Base-by-base conservation (phyloP, 495 filamentous ascomycete species). In the Cryomyces minteri region DNA sequence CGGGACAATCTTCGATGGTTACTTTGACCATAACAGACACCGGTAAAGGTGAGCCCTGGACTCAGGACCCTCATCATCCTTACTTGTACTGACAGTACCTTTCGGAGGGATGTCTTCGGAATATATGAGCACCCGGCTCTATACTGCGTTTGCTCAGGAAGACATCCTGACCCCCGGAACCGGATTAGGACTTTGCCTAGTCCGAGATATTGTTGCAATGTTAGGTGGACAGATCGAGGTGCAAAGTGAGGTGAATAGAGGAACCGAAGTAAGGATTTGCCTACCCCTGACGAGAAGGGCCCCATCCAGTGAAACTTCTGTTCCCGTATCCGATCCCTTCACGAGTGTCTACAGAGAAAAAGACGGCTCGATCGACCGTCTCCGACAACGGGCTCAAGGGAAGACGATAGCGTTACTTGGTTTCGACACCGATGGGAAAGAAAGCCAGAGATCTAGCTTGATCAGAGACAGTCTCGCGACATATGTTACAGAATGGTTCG, bases 111-210 rank as follows among this genome's bases (percentile, higher is more conserved):
- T 63, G 44, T 47, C 41, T 4, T 40, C 48, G 30, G 40, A 56
- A 4, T 63, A 57, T 38, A 42, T 58, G 29, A 30, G 41, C 10
- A 50, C 53, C 32, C 33, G 44, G 7, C 41, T 59, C 3, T 63
- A 57, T 46, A 38, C 43, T 18, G 46, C 60, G 0, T 63, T 62
- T 33, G 33, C 51, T 2, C 60, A 63, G 45, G 60, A 63, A 41
- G 46, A 57, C 45, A 43, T 42, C 8, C 47, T 57, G 9, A 31
- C 48, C 11, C 40, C 51, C 11, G 60, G 60, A 4, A 62, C 57
- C 0, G 60, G 60, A 1, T 50, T 63, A 4, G 60, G 60, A 5
- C 50, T 63, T 9, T 51, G 43, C 32, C 50, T 63, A n/a, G 53
- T 58, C n/a, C 46, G 48, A 9, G 41, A 51, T 25, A 58, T 63